Conservation (phyloP, 805 yeast genomes). For the Grigorovia transvaalensis region DNA sequence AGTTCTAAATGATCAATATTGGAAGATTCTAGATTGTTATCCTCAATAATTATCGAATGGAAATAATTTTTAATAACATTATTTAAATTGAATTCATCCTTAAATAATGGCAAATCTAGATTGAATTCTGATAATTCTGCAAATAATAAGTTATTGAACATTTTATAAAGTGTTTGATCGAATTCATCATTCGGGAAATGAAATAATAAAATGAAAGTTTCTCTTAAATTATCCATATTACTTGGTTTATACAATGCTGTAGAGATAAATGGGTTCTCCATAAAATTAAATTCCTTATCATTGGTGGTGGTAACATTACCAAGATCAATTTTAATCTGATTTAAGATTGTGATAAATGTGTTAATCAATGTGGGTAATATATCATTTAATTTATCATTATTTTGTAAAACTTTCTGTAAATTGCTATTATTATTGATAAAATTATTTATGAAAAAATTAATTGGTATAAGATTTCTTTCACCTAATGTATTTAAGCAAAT, state of each 20-base stretch:
- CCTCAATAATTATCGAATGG: neutral
- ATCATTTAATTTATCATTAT: constrained; percentile 23
- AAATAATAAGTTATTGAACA: constrained; percentile 25
- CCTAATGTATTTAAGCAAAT: neutral
- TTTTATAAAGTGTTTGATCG: constrained; percentile 22
- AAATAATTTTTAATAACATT: neutral
- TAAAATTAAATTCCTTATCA: constrained; percentile 1
- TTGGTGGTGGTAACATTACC: neutral
- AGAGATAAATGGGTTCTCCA: constrained; percentile 17
- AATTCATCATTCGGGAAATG: constrained; percentile 29
- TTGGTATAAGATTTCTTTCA: neutral
- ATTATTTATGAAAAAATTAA: neutral
- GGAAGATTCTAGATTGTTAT: neutral
- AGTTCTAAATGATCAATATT: neutral
- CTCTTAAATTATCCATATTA: constrained; percentile 6
- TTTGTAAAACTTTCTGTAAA: constrained; percentile 11
- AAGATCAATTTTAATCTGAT: neutral
- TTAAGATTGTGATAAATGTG: constrained; percentile 15
- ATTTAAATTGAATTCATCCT: neutral
- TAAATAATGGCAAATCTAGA: neutral
- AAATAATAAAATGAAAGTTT: constrained; percentile 20
- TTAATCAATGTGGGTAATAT: constrained; percentile 22
- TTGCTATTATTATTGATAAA: constrained; percentile 5
- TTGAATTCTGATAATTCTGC: constrained; percentile 16
- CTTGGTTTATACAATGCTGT: constrained; percentile 21